Conservation (phyloP, 345 rosid genomes). For the Gynandropsis gynandra region DNA sequence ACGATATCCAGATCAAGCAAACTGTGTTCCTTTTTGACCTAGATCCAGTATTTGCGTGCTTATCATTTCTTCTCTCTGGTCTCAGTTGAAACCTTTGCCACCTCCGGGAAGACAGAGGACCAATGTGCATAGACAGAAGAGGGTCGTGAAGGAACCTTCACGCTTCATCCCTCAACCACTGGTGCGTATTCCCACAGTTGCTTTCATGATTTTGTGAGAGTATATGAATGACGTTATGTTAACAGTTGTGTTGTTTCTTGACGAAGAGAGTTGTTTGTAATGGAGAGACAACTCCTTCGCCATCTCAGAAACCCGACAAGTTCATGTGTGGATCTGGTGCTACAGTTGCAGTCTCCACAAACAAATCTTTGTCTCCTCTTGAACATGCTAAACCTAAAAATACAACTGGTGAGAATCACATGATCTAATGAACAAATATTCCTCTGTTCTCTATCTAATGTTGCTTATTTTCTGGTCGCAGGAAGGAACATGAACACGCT, state of each 20-base stretch:
- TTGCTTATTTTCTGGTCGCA: constrained; percentile 1
- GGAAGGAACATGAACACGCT: constrained; percentile 10
- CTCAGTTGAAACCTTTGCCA: neutral
- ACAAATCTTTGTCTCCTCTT: constrained; percentile 16
- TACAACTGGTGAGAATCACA: constrained; percentile 14
- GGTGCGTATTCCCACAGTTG: neutral
- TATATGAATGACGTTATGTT: no score
- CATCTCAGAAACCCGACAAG: no score
- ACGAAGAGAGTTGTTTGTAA: no score
- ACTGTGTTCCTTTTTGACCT: no score
- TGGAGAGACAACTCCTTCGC: no score
- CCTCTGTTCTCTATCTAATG: no score
- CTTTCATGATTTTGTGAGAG: no score
- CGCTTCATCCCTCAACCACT: constrained; percentile 23
- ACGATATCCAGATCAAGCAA: no score
- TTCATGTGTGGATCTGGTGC: neutral
- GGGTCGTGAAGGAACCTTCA: neutral
- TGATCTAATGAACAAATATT: no score
- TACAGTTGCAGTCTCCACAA: neutral
- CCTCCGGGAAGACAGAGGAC: constrained; percentile 10
- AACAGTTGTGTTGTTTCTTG: no score
- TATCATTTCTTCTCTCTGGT: neutral
- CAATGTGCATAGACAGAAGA: constrained; percentile 4
- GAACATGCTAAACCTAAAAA: constrained; percentile 17
- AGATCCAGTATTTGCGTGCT: no score